phyloP scores from a whole-genome alignment of 2,329 filamentous ascomycete genomes.

The Fusarium bactridioides region DNA sequence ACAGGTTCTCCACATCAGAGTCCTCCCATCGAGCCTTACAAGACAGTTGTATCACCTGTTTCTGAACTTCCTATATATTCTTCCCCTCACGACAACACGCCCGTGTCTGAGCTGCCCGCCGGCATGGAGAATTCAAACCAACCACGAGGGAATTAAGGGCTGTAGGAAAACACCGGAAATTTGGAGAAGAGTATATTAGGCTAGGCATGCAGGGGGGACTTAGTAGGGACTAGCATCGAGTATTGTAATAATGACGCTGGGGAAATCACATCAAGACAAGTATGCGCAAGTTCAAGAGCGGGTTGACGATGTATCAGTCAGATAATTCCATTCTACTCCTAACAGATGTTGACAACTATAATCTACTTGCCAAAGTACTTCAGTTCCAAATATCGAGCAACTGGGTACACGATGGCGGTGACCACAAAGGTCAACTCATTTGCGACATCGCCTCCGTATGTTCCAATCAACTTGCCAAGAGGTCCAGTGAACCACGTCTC shows the following conservation, averaged over 20 bases:
- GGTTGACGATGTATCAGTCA: fast-evolving
- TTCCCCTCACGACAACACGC: not conserved
- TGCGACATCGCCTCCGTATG: not conserved
- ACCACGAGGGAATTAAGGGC: fast-evolving
- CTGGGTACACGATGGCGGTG: not conserved
- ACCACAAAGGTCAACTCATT: slow-evolving; percentile 5
- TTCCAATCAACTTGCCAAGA: not conserved
- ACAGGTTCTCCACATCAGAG: not conserved
- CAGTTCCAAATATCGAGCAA: not conserved
- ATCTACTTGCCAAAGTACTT: slow-evolving; percentile 6
- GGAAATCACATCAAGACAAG: too few species aligned
- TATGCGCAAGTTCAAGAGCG: not conserved
- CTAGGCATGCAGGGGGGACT: not conserved
- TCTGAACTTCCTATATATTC: not conserved
- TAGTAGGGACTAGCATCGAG: not conserved
- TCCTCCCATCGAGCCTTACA: not conserved
- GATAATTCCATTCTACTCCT: not conserved
- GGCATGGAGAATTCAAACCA: fast-evolving
- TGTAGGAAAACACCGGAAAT: not conserved
- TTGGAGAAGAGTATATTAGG: fast-evolving
- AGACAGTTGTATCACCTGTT: not conserved
- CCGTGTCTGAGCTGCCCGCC: not conserved
- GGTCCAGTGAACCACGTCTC: slow-evolving; percentile 5
- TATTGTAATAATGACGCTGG: not conserved
- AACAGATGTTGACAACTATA: not conserved